Percentiles rank a stretch among this genome's conserved stretches.
Evolutionary conservation across 108 stramenopile species (phyloP).

Genomic region (Fistulifera pelliculosa): DNA sequence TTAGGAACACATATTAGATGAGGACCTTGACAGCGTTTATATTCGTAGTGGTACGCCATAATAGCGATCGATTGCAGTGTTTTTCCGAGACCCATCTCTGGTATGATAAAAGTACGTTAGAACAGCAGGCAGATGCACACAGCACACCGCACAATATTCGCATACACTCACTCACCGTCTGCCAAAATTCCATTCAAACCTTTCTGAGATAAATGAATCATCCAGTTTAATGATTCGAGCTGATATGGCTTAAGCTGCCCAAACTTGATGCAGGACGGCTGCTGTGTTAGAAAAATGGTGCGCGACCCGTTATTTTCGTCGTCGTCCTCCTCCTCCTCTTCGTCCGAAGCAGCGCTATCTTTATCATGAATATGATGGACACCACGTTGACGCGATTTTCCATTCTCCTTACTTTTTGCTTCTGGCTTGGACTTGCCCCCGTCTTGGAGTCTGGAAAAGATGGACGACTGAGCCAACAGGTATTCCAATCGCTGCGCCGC

Average conservation of each 20-base stretch:
- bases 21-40: constrained; percentile 68
- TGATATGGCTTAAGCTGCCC: constrained; percentile 89
- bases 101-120: too few species aligned
- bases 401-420: constrained; percentile 17
- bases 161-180: constrained; percentile 87
- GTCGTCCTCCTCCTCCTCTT: constrained; percentile 37
- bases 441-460: constrained; percentile 79
- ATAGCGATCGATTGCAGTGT: constrained; percentile 97
- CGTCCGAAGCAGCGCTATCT: constrained; percentile 11
- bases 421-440: constrained; percentile 4
- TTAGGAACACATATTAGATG: constrained; percentile 97
- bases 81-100: constrained; percentile 79
- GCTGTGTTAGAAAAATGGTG: constrained; percentile 76
- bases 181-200: constrained; percentile 94
- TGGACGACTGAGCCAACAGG: constrained; percentile 87
- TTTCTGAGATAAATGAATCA: constrained; percentile 91
- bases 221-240: constrained; percentile 95
- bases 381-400: constrained; percentile 5
- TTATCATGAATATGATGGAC: constrained; percentile 34
- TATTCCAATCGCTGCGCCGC: constrained; percentile 83
- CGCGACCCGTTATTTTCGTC: constrained; percentile 29
- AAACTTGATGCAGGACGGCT: constrained; percentile 84
- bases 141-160: constrained; percentile 8
- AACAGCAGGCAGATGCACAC: not conserved
- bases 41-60: constrained; percentile 77